Percentiles rank a stretch among this genome's conserved stretches.
These are phyloP conservation scores for Pseudogymnoascus sp. DNA, from an alignment of 2,329 filamentous ascomycete genomes.

Conservation along the genomic window DNA sequence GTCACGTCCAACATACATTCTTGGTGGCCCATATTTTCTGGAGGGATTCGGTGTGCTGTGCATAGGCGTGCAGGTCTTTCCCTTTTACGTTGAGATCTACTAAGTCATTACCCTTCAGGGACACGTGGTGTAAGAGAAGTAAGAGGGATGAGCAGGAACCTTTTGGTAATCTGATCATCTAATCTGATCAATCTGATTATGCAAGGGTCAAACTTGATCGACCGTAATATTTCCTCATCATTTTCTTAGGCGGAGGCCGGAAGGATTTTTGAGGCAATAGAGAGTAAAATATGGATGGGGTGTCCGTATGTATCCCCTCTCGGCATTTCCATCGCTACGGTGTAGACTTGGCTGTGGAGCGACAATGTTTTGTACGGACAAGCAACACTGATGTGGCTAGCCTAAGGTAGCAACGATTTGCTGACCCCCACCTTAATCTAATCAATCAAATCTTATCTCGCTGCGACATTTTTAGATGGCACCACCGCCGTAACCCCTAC, in stretches of 20 bases:
- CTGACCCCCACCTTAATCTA: constrained; percentile 1
- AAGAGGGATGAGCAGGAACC: background rate
- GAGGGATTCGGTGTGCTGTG: constrained; percentile 1
- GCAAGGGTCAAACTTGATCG: background rate
- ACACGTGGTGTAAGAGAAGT: too few species aligned
- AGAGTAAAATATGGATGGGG: too few species aligned
- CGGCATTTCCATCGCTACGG: too few species aligned
- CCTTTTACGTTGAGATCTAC: background rate
- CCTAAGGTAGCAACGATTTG: constrained; percentile 8
- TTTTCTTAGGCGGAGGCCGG: background rate
- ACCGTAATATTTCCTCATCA: background rate
- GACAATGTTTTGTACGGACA: background rate
- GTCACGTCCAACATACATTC: background rate
- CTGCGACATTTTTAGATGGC: background rate
- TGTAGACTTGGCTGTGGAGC: too few species aligned
- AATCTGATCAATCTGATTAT: background rate
- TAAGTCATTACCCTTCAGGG: background rate
- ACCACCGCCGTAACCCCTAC: background rate
- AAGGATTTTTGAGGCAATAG: too few species aligned
- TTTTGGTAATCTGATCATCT: background rate
- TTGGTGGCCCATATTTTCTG: constrained; percentile 1
- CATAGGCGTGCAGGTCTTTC: background rate
- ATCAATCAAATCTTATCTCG: constrained; percentile 7
- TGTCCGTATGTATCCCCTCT: too few species aligned
- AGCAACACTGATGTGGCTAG: background rate